Base-by-base conservation (phyloP, 1,284 basidiomycete species). In the Ganoderma sp. region DNA sequence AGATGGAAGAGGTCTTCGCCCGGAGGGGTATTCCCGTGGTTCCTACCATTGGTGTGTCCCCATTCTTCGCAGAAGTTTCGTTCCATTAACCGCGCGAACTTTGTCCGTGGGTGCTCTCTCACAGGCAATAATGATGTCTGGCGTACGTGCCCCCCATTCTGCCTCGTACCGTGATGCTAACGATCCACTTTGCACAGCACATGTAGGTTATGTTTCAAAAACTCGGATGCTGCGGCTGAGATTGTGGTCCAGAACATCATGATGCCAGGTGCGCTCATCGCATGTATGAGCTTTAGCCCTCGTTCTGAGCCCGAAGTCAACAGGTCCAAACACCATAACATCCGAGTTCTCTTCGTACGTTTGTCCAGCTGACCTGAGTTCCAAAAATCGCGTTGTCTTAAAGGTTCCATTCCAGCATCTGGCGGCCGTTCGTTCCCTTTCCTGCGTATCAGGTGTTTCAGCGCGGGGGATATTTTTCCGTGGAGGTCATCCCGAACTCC, bases 111-210 rank as follows among this genome's bases (percentile, higher is more conserved):
- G 65, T 67, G 50, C n/a, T 22, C 34, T 66, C 64, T 50, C 65
- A 22, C 70, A 91, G 90, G 92, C 28, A 96, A 96, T 80, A 96
- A 96, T 78, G 94, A 95, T 81, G 87, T 96, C 66, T 95, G 91
- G 88, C 94, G 90, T 92, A 80, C 84, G 91, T 86, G 34, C 39
- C 68, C 63, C 63, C 63, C 63, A 39, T 25, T 60, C 57, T 48
- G 17, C 63, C 65, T 61, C 43, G 37, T 54, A 50, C 42, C 34
- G 50, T 63, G 25, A 50, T 28, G 64, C 64, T 67, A 34, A 71
- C 65, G 37, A 65, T 66, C 61, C 3, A 61, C 61, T 73, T 65
- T 74, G 64, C 63, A 70, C 74, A 93, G 84, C 92, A 73, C 88
- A 94, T 81, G 89, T 90, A 82, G 79, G 79, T 76, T 68, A 39